These are phyloP conservation scores for Hyphopichia burtonii DNA, from an alignment of 1,139 yeast species.

Conservation along the genomic window DNA sequence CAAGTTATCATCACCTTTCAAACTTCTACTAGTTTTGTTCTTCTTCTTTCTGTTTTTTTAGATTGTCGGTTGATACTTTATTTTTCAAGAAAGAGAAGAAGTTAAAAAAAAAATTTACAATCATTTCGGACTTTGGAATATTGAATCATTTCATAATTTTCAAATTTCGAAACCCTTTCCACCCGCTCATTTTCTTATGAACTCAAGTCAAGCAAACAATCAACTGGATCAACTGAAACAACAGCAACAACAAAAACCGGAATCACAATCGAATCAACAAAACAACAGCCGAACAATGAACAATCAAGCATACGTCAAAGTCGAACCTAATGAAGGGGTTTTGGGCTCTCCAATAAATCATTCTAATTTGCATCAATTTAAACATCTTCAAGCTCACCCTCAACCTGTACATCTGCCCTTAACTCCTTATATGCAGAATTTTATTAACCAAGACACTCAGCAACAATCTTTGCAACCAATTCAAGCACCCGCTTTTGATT, in stretches of 20 bases:
- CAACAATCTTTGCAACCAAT: conserved; percentile 7
- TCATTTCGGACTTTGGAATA: too few relatives aligned
- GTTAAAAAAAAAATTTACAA: too few relatives aligned
- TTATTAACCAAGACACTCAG: conserved; percentile 5
- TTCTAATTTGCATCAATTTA: conserved; percentile 7
- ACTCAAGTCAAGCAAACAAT: background rate
- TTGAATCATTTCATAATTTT: background rate
- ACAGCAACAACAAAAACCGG: background rate
- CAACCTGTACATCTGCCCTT: conserved; percentile 1
- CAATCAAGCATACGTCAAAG: conserved; percentile 4
- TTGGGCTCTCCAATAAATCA: conserved; percentile 11
- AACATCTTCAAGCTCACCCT: conserved; percentile 1
- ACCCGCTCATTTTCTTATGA: background rate
- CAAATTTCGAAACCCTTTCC: background rate
- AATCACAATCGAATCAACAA: conserved; percentile 16
- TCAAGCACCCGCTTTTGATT: conserved; percentile 5
- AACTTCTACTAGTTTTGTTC: too few relatives aligned
- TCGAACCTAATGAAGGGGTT: conserved; percentile 4
- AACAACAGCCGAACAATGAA: too few relatives aligned
- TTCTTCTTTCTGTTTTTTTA: too few relatives aligned
- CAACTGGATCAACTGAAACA: background rate
- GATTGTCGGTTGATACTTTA: too few relatives aligned
- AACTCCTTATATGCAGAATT: background rate
- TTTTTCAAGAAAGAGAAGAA: too few relatives aligned
- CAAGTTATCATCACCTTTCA: background rate